Evolutionary conservation across 2,329 filamentous ascomycete genomes (phyloP), one percentile per base, ranked within the genome.

Genomic region (Diaporthe caulivora): DNA sequence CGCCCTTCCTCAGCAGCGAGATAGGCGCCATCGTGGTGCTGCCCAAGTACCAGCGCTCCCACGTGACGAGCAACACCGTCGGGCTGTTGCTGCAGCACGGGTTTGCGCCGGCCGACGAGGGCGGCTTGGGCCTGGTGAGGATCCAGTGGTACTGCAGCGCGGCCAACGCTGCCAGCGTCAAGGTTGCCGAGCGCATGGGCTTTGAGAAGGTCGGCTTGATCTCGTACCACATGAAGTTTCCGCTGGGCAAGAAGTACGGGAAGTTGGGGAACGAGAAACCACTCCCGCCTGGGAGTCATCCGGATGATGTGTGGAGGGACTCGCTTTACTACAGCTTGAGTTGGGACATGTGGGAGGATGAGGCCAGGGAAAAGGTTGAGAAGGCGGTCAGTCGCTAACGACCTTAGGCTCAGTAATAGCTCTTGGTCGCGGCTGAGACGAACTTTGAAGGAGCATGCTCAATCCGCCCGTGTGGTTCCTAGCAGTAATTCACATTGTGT

Each of bases 11-110:
- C 3, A 77, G 75, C 70, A 78, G 77, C 18, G 80, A 81, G 72
- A 78, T 82, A 9, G 84, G 83, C 17, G 79, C 80, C 57, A 80
- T 86, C 49, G 76, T 81, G 31, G 79, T 80, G 17, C 75, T 83
- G 17, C 82, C 82, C 1, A 42, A 72, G 4, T 83, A 79, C 71
- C 81, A 83, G 57, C 77, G 78, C 37, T 82, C 81, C 8, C 80
- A 83, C 70, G 81, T 84, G 44, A 78, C 79, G 31, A 80, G 78
- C 10, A 79, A 83, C 70, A 78, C 82, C 24, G 78, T 80, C 21
- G 81, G 81, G 6, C 76, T 84, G 31, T 64, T 83, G 72, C 70
- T 83, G 62, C 79, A 79, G 53, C 78, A 80, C 72, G 79, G 79
- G 8, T 74, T 79, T 21, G 55, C 29, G 13, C 31, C 44, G 4